Base-by-base conservation (phyloP, 495 filamentous ascomycete genomes). In the Lepidopterella palustris region DNA sequence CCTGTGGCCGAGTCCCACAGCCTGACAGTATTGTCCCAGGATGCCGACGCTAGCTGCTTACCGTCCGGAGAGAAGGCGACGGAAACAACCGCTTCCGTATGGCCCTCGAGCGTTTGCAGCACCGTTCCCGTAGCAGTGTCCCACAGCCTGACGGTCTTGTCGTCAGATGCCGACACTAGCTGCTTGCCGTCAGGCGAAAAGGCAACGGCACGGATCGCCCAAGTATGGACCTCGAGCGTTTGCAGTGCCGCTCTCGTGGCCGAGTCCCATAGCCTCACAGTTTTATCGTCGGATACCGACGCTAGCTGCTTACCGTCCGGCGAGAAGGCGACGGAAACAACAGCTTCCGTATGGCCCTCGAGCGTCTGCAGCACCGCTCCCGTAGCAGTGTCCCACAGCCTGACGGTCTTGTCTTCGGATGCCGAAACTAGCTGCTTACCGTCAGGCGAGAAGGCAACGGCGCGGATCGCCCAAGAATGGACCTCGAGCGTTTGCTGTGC, bases 121-220 rank as follows among this genome's bases (percentile, higher is more conserved):
- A 97, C 73, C 66, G 90, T 95, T 15, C 92, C 92, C 48, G 82
- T 77, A 42, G 83, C 79, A 24, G 89, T 80, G 68, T 82, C 81
- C 84, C 89, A 97, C 55, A 95, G 75, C 28, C 91, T 80, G 21
- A 91, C 74, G 1, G 84, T 87, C 35, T 84, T 76, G 67, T 95
- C 91, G 66, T 96, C 96, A 4, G 85, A 88, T 13, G 88, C 92
- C 28, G 84, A 88, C 18, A 97, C 90, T 23, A 97, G 83, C 69
- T 96, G 90, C 71, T 95, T 84, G 54, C 92, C 92, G 0, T 91
- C 95, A 0, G 92, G 92, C 47, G 84, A 89, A 74, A 91, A 97
- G 63, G 95, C 89, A 32, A 97, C 85, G 68, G 95, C 90, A 89
- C 96, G 95, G 0, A 96, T 90, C 8, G 92, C 92, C 5, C 88